Base-by-base conservation (phyloP, 2,329 filamentous ascomycete species). In the Zymoseptoria crescenta region DNA sequence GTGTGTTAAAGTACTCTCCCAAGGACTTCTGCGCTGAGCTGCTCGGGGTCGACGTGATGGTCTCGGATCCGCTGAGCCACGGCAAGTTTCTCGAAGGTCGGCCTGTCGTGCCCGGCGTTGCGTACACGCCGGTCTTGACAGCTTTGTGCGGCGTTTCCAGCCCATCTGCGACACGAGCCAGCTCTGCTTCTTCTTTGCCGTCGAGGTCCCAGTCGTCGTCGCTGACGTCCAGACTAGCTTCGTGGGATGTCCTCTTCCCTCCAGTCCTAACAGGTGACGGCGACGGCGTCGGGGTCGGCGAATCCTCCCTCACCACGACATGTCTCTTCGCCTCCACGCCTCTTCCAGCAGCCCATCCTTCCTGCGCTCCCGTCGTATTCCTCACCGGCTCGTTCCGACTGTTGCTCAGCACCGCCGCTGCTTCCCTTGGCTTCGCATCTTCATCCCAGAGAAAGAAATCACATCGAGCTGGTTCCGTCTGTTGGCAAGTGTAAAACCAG, bases 391-490 rank as follows among this genome's bases (percentile, higher is more conserved):
- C 80, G n/a, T 72, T 78, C 58, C 74, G 72, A 41, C 79, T 77
- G 62, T 81, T 82, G 58, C 68, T 75, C 56, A 79, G 58, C 20
- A 82, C 70, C 21, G 77, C 76, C 10, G 68, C 68, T 54, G 79
- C 77, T 68, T 82, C 80, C 56, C 82, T 74, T 19, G 65, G 60
- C 49, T 74, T 71, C 0, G 83, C 83, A 50, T 83, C 78, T 13
- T 81, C 77, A 7, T 80, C 74, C 81, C 82, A 85, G 0, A 86
- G 69, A 63, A 84, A 86, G 71, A 86, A 83, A 0, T 74, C 74
- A 65, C 83, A 86, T 49, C 77, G 73, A 52, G 77, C 72, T n/a
- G 57, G 57, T 20, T 45, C 48, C 19, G 49, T 72, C 59, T 82
- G 78, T 64, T 83, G 81, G 66, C 83, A 87, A 3, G 79, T 81